Conservation (phyloP, 225 moss, liverwort and hornwort genomes). For the Sphagnum tenellum region DNA sequence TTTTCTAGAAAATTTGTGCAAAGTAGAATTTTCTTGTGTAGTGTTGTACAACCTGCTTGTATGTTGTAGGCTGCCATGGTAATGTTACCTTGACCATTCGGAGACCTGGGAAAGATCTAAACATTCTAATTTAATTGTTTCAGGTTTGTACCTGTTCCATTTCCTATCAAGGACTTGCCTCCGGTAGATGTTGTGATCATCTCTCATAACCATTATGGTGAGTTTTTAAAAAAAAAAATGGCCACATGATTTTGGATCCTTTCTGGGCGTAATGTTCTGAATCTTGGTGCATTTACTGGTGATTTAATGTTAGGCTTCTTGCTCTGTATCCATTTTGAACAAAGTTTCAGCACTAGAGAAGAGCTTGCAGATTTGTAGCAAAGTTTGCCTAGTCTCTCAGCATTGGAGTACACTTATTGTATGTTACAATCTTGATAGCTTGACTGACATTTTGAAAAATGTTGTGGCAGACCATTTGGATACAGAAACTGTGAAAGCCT, state of each 20-base stretch:
- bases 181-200: constrained; percentile 39
- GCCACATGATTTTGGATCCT: not conserved
- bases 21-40: no score
- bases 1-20: no score
- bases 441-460: not conserved
- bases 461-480: constrained; percentile 28
- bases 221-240: not conserved
- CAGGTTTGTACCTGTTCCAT: constrained; percentile 41
- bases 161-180: constrained; percentile 27
- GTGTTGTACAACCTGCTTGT: no score
- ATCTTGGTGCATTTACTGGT: no score
- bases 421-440: no score
- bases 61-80: no score
- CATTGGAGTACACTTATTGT: not conserved
- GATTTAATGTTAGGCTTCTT: not conserved
- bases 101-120: no score
- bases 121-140: not conserved
- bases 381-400: not conserved
- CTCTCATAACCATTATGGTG: constrained; percentile 50
- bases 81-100: no score
- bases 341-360: not conserved
- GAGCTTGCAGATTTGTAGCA: no score
- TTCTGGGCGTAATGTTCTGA: no score
- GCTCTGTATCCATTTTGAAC: not conserved
- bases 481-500: constrained; percentile 29